Evolutionary conservation across 2,329 filamentous ascomycete genomes (phyloP), one percentile per base, ranked within the genome.

Genomic region (Colletotrichum camelliae): DNA sequence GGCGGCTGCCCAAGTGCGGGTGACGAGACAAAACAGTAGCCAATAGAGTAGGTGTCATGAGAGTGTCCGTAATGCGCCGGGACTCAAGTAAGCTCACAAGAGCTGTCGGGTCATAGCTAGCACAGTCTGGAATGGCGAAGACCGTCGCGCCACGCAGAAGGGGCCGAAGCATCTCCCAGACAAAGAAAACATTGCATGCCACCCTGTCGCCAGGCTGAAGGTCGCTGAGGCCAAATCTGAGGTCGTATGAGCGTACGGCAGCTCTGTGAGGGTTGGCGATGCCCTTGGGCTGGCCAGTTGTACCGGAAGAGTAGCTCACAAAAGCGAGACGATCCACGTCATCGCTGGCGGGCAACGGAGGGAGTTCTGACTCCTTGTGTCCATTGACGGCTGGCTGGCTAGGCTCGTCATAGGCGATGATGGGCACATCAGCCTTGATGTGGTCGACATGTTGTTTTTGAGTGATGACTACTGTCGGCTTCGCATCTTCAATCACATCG

Each of bases 121-220:
- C 90, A 79, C 94, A 91, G 79, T 96, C 94, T 2, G 94, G 93
- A 18, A 96, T 91, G 5, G 93, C 91, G 27, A 96, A 90, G 6
- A 95, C 93, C 0, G 94, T 95, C 4, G 94, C 94, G 79, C 94
- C 94, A 70, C 94, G 90, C 70, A 96, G 82, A 60, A 96, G 87
- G 10, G 94, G 94, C 7, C 94, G 93, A 70, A 96, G 83, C 72
- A 96, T 96, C 82, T 96, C 94, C 94, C 94, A 96, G 62, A 96
- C 89, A 81, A 96, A 96, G 83, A 96, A 96, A 75, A 96, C 94
- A 86, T 96, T 96, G 85, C 94, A 96, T n/a, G 94, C 94, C 13
- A 96, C 94, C 8, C 94, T 91, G 79, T 96, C 94, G 18, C 94
- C 94, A 0, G 92, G 93, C 21, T 89, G 84, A 4, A 95, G 86